Percentiles rank a stretch among this genome's conserved stretches.
These are phyloP conservation scores for Cladophialophora immunda DNA, from an alignment of 2,329 filamentous ascomycete genomes.

Conservation along the genomic window DNA sequence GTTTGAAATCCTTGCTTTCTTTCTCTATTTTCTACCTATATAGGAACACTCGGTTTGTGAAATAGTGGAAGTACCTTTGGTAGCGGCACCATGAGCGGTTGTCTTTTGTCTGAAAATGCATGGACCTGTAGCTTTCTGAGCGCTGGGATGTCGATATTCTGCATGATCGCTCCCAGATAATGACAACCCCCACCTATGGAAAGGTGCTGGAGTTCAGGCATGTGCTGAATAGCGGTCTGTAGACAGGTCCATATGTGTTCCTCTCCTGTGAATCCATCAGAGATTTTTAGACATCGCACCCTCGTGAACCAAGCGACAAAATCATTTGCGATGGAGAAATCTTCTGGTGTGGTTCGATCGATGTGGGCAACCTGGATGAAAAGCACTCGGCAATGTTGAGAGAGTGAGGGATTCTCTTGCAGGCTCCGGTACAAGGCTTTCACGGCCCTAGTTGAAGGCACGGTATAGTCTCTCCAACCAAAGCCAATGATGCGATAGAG, in stretches of 20 bases:
- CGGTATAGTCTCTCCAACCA: background rate
- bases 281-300: background rate
- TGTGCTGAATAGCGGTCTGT: background rate
- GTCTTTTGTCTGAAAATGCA: conserved; percentile 1
- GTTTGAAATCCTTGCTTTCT: no score
- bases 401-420: background rate
- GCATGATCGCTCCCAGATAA: background rate
- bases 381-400: background rate
- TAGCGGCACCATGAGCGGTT: background rate
- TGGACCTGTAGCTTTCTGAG: conserved; percentile 1
- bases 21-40: background rate
- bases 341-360: background rate
- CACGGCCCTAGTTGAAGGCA: background rate
- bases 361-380: background rate
- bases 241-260: background rate
- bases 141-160: conserved; percentile 4
- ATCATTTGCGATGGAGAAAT: conserved; percentile 2
- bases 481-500: background rate
- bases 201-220: background rate
- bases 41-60: background rate
- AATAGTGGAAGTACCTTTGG: background rate
- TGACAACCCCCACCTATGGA: background rate
- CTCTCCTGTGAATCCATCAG: background rate
- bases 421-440: background rate
- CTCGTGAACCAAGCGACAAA: background rate